Evolutionary conservation across 108 stramenopile species (phyloP).

Genomic region (Halocafeteria seosinensis): DNA sequence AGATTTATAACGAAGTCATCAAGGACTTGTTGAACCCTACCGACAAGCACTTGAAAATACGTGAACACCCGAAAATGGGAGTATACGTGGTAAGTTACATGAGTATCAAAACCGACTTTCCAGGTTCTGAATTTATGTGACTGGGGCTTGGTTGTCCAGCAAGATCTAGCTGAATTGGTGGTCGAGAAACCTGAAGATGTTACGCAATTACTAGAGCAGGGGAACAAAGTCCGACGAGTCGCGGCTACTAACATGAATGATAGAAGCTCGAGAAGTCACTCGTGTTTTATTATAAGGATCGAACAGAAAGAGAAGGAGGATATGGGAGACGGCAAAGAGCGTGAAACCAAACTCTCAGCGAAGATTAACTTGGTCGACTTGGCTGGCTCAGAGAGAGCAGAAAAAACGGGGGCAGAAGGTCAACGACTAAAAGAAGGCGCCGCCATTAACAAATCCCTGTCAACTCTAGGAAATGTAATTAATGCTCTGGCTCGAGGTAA

Average conservation of each 20-base stretch:
- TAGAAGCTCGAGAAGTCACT: conserved; percentile 31
- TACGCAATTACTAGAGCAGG: conserved; percentile 50
- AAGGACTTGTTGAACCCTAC: conserved; percentile 66
- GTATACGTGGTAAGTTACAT: too few species aligned
- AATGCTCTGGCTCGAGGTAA: conserved; percentile 35
- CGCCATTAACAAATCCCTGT: conserved; percentile 43
- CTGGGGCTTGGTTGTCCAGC: too few species aligned
- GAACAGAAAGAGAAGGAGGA: conserved; percentile 23
- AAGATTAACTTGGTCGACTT: conserved; percentile 27
- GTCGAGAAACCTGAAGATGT: conserved; percentile 55
- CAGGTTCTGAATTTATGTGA: conserved; percentile 73
- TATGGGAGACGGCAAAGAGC: neutral
- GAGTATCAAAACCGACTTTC: conserved; percentile 74
- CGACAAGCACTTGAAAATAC: conserved; percentile 43
- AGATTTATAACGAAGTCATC: conserved; percentile 98
- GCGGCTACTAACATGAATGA: conserved; percentile 46
- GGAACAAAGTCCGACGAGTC: conserved; percentile 42
- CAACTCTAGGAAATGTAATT: conserved; percentile 39
- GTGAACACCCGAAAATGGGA: conserved; percentile 78
- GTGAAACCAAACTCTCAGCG: neutral
- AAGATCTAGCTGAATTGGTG: conserved; percentile 46
- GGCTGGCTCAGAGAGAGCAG: conserved; percentile 38
- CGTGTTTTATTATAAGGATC: conserved; percentile 49
- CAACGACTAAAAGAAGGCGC: conserved; percentile 40
- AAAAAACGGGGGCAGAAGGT: conserved; percentile 40